These are phyloP conservation scores for Ceratocystis cacaofunesta DNA, from an alignment of 2,329 filamentous ascomycete species.

Conservation along the genomic window DNA sequence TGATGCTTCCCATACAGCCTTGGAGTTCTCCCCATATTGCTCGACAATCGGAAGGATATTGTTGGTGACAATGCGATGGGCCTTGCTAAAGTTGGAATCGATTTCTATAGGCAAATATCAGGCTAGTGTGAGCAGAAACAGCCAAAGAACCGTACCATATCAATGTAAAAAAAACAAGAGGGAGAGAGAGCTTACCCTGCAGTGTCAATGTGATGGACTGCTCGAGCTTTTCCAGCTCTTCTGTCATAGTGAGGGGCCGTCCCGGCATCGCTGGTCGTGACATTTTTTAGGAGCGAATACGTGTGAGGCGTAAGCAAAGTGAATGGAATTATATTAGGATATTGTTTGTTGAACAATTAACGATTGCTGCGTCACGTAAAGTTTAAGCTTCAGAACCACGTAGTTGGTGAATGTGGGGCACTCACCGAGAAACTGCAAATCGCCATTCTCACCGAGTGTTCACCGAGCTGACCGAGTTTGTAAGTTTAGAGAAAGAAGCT, in stretches of 20 bases:
- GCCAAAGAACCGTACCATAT: background rate
- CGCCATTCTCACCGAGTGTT: background rate
- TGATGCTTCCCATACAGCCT: slow-evolving; percentile 89
- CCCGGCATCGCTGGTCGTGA: slow-evolving; percentile 34
- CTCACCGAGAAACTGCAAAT: background rate
- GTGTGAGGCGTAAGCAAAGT: background rate
- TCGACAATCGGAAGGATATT: slow-evolving; percentile 89
- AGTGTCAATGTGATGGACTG: slow-evolving; percentile 93
- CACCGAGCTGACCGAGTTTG: background rate
- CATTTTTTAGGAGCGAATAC: slow-evolving; percentile 26
- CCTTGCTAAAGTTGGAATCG: slow-evolving; percentile 94
- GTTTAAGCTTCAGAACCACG: background rate
- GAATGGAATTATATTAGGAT: background rate
- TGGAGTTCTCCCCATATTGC: slow-evolving; percentile 86
- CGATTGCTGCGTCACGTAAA: background rate
- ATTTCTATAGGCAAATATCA: slow-evolving; percentile 50
- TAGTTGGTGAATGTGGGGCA: background rate
- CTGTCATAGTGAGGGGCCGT: slow-evolving; percentile 61
- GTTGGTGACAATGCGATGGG: slow-evolving; percentile 87
- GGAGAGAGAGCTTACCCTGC: slow-evolving; percentile 46
- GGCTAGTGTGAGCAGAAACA: background rate
- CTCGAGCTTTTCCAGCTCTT: slow-evolving; percentile 89
- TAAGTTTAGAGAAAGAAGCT: too few relatives aligned
- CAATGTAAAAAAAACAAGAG: background rate
- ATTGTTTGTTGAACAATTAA: background rate